These are phyloP conservation scores for Lecanosticta acicola DNA, from an alignment of 2,329 filamentous ascomycete species.

Conservation along the genomic window DNA sequence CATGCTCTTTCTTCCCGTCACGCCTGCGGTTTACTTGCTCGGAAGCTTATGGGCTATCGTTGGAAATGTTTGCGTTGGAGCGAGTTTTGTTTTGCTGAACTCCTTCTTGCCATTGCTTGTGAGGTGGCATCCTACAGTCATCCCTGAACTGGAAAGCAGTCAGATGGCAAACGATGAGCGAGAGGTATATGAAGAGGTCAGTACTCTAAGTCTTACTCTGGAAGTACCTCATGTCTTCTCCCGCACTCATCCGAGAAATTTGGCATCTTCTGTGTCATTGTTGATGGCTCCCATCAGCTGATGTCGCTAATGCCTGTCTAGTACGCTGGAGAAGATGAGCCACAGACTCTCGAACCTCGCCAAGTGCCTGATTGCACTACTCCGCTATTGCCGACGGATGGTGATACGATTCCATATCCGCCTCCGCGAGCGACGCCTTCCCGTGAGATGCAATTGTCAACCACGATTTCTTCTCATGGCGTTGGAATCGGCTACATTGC, in stretches of 20 bases:
- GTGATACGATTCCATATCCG: constrained; percentile 28
- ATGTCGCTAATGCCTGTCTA: too few species aligned
- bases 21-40: constrained; percentile 69
- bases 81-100: constrained; percentile 91
- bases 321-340: background rate
- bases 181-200: constrained; percentile 15
- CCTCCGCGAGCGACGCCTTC: constrained; percentile 41
- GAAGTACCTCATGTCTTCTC: background rate
- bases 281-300: too few species aligned
- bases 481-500: constrained; percentile 92
- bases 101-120: constrained; percentile 90
- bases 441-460: constrained; percentile 73
- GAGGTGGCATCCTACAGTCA: constrained; percentile 57
- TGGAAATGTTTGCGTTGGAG: constrained; percentile 89
- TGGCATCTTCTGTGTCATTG: too few species aligned
- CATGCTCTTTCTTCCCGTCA: constrained; percentile 80
- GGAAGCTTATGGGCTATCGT: constrained; percentile 81
- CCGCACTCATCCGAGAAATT: too few species aligned
- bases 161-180: constrained; percentile 1
- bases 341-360: background rate
- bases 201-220: constrained; percentile 5
- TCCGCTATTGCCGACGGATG: constrained; percentile 13
- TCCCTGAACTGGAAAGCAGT: background rate
- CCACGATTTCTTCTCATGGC: constrained; percentile 83
- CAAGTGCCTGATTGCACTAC: too few species aligned